A percentile compares a stretch with the other conserved stretches of the same genome.
Evolutionary conservation across 148 eudicot species (phyloP).

Genomic region (Suaeda aralocaspica): DNA sequence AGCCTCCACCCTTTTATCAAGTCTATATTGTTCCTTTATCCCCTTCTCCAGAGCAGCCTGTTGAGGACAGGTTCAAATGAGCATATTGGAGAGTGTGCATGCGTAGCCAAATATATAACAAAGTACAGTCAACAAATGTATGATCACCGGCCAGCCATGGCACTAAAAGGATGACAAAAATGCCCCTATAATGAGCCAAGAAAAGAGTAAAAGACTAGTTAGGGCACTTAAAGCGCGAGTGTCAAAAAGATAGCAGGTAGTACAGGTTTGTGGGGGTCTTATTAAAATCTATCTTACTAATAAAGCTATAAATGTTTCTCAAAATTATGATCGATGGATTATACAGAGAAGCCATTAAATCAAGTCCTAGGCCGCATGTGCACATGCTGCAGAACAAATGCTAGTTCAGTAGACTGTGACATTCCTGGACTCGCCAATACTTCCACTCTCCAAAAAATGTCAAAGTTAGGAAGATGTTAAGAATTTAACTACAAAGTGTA

Average conservation of each 20-base stretch:
- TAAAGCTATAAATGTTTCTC: neutral
- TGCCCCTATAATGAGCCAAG: neutral
- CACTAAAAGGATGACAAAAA: neutral
- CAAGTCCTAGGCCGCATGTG: neutral
- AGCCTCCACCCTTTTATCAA: slow-evolving; percentile 76
- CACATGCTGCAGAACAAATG: neutral
- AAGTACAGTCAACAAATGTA: neutral
- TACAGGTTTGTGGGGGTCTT: neutral
- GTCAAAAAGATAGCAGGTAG: neutral
- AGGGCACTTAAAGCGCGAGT: neutral
- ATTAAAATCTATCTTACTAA: neutral
- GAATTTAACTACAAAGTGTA: neutral
- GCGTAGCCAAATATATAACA: neutral
- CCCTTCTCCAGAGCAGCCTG: slow-evolving; percentile 70
- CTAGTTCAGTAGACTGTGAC: neutral
- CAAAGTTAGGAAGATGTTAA: neutral
- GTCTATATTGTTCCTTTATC: slow-evolving; percentile 57
- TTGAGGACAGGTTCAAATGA: slow-evolving; percentile 4
- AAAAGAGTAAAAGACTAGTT: neutral
- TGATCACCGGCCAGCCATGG: neutral
- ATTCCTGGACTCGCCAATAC: neutral
- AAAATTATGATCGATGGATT: neutral
- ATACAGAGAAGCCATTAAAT: neutral
- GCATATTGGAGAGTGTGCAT: neutral
- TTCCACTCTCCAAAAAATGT: neutral